Conservation (phyloP, 1,284 basidiomycete species). For the Veloboletus limbatus region DNA sequence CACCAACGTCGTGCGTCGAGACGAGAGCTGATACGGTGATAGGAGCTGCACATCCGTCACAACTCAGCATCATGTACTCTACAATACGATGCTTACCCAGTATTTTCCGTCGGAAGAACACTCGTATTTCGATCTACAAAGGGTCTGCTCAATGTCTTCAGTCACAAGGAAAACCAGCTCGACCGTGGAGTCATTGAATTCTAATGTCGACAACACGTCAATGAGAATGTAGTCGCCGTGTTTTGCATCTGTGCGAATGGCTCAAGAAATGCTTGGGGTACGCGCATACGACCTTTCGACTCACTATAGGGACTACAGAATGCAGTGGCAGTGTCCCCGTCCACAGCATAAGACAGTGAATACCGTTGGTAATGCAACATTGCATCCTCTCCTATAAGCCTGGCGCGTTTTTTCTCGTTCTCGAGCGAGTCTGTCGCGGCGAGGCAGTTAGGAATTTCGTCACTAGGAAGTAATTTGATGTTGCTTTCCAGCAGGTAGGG, state of each 20-base stretch:
- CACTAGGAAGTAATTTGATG: conserved; percentile 44
- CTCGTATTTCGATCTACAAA: conserved; percentile 39
- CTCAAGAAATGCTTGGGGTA: conserved; percentile 5
- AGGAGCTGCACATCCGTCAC: conserved; percentile 9
- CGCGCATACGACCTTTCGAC: conserved; percentile 20
- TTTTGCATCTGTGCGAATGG: conserved; percentile 29
- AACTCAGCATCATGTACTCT: neutral
- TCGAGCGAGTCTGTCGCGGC: conserved; percentile 40
- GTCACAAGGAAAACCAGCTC: conserved; percentile 50
- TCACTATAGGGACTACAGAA: conserved; percentile 50
- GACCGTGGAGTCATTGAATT: conserved; percentile 23
- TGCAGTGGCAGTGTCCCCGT: conserved; percentile 44
- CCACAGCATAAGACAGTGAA: conserved; percentile 56
- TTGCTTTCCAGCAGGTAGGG: conserved; percentile 56
- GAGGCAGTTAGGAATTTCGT: conserved; percentile 23
- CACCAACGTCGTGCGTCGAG: conserved; percentile 5
- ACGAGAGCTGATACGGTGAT: conserved; percentile 16
- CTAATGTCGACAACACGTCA: conserved; percentile 38
- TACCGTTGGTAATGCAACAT: conserved; percentile 41
- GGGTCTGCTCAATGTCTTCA: conserved; percentile 36
- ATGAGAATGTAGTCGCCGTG: conserved; percentile 48
- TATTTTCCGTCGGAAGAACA: conserved; percentile 36
- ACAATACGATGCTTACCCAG: conserved; percentile 41
- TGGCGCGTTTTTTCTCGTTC: conserved; percentile 38
- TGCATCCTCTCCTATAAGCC: conserved; percentile 34